These are phyloP conservation scores for Aegilops longissima DNA, from an alignment of 176 grass and related monocot genomes.

Conservation along the genomic window DNA sequence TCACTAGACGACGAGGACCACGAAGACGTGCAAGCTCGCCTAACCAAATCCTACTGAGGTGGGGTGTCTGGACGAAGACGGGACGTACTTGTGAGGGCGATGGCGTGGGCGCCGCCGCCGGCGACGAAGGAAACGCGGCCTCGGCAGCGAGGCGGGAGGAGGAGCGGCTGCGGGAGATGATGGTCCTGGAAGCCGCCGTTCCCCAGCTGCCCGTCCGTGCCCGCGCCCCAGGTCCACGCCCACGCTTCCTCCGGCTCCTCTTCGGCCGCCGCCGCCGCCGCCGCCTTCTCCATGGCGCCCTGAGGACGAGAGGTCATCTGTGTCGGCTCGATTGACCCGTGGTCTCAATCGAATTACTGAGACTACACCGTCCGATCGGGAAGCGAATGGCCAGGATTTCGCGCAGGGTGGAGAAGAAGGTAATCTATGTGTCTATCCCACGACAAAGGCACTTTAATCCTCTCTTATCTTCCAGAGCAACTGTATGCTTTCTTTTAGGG, in stretches of 20 bases:
- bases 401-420: not conserved
- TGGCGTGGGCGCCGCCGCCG: constrained; percentile 81
- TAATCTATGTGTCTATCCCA: not conserved
- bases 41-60: not conserved
- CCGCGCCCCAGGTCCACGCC: constrained; percentile 87
- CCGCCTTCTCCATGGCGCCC: not conserved
- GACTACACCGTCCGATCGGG: not conserved
- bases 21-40: too few relatives aligned
- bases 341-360: not conserved
- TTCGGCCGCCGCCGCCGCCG: constrained; percentile 10
- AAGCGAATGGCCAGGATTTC: not conserved
- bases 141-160: constrained; percentile 42
- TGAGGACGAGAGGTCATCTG: not conserved
- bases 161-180: constrained; percentile 57
- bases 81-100: constrained; percentile 63
- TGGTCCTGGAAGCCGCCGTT: constrained; percentile 53
- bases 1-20: not conserved
- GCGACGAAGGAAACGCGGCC: constrained; percentile 56
- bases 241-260: constrained; percentile 27
- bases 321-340: not conserved
- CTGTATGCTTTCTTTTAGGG: too few relatives aligned
- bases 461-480: too few relatives aligned
- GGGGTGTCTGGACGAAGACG: not conserved
- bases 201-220: constrained; percentile 88
- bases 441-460: not conserved